Base-by-base conservation (phyloP, 768 basidiomycete genomes). In the Collybia sp. region DNA sequence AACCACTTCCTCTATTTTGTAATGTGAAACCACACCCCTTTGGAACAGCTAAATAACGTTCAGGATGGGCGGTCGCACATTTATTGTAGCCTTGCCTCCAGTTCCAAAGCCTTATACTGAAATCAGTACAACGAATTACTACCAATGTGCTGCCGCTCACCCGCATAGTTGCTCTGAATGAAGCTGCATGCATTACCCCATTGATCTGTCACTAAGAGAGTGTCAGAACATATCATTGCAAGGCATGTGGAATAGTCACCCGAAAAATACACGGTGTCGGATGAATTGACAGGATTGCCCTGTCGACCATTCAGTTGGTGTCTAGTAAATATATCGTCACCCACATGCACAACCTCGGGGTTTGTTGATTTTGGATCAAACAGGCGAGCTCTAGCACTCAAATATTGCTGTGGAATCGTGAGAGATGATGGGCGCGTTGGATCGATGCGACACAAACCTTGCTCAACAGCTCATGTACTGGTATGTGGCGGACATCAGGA, bases 11-110 rank as follows among this genome's bases (percentile, higher is more conserved):
- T 46, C 96, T 78, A 64, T 96, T 96, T 66, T 99, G 96, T 12
- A 99, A 75, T 0, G 93, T 96, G 63, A 99, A 99, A 0, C 96
- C 96, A 56, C 93, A 96, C 0, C 86, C 93, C 54, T 88, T 85
- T 0, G 96, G 96, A 33, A 99, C 73, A 30, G 95, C 95, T 80
- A 58, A 54, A 15, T 43, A 37, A 13, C 38, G 37, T 51, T 30
- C 48, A 30, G 16, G 12, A 36, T 5, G 11, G 30, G 43, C 12
- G 38, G 32, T 35, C 11, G 1, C 17, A 17, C 12, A 16, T 2
- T 38, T 31, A 38, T 30, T 8, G 40, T 13, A 13, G 12, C 15
- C 53, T 38, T 60, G 86, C 88, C 88, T 57, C 77, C 89, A 16
- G 93, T 94, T 15, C 96, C 96, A 57, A 96, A 98, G 2, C 91